Percentiles rank a stretch among this genome's conserved stretches.
These are phyloP conservation scores for Entelexis paramagnoliae DNA, from an alignment of 1,139 yeast species.

Conservation along the genomic window DNA sequence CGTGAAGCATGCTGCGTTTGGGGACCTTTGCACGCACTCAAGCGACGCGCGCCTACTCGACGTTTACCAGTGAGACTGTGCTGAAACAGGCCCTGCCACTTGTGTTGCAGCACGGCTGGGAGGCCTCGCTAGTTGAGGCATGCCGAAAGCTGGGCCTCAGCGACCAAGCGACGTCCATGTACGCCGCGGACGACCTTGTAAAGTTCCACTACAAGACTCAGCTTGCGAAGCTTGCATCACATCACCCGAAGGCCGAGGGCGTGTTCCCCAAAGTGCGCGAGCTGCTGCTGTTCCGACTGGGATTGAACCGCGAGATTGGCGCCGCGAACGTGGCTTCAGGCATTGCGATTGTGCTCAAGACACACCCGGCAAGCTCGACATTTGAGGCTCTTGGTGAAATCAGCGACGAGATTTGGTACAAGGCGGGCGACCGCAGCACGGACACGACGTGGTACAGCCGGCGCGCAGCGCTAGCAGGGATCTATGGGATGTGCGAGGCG, in stretches of 20 bases:
- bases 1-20: not conserved
- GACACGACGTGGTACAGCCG: slow-evolving; percentile 94
- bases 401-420: slow-evolving; percentile 72
- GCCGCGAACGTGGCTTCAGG: slow-evolving; percentile 35
- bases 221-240: slow-evolving; percentile 27
- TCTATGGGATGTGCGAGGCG: slow-evolving; percentile 58
- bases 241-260: not conserved
- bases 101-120: slow-evolving; percentile 66
- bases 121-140: slow-evolving; percentile 50
- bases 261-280: slow-evolving; percentile 30
- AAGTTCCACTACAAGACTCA: slow-evolving; percentile 53
- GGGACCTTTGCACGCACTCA: not conserved
- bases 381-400: slow-evolving; percentile 60
- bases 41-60: not conserved
- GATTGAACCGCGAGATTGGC: slow-evolving; percentile 46
- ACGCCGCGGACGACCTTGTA: slow-evolving; percentile 54
- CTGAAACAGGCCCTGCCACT: slow-evolving; percentile 40
- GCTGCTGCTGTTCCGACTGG: slow-evolving; percentile 51
- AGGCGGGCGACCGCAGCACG: slow-evolving; percentile 70
- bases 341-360: slow-evolving; percentile 31
- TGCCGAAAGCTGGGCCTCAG: slow-evolving; percentile 51
- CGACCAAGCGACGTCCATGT: slow-evolving; percentile 55
- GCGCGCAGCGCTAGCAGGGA: slow-evolving; percentile 55
- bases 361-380: slow-evolving; percentile 28
- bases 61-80: slow-evolving; percentile 27